Percentiles rank a stretch among this genome's conserved stretches.
phyloP scores from a whole-genome alignment of 2,329 filamentous ascomycete species.

The Gnomoniopsis sp. region DNA sequence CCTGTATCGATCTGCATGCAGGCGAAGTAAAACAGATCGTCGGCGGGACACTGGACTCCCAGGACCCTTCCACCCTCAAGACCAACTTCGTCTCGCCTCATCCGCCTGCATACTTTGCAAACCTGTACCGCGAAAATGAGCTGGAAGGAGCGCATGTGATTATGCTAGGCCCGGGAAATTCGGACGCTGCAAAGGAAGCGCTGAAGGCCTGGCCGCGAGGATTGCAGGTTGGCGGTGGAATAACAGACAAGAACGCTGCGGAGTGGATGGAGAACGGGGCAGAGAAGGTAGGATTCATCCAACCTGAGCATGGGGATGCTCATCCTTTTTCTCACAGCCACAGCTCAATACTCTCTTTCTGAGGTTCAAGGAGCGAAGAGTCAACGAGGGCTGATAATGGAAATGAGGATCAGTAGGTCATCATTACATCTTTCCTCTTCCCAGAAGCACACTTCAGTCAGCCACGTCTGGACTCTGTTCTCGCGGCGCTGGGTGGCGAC shows the following conservation, averaged over 20 bases:
- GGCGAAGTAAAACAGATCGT: slow-evolving; percentile 98
- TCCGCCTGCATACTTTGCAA: slow-evolving; percentile 76
- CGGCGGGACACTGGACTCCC: slow-evolving; percentile 79
- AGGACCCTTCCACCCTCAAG: slow-evolving; percentile 60
- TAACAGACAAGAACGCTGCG: slow-evolving; percentile 78
- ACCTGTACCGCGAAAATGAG: slow-evolving; percentile 71
- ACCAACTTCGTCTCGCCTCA: slow-evolving; percentile 91
- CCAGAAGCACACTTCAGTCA: slow-evolving; percentile 79
- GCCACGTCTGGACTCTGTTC: slow-evolving; percentile 68
- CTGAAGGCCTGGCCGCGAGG: slow-evolving; percentile 73
- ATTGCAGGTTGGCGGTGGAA: slow-evolving; percentile 91
- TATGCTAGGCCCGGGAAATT: slow-evolving; percentile 89
- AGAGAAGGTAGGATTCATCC: slow-evolving; percentile 64
- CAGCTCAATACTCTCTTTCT: no score
- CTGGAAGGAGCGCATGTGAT: slow-evolving; percentile 88
- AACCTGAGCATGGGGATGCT: neutral
- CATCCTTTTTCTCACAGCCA: neutral
- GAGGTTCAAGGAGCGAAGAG: neutral
- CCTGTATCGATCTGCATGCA: slow-evolving; percentile 97
- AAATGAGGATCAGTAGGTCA: slow-evolving; percentile 62
- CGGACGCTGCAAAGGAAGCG: slow-evolving; percentile 73
- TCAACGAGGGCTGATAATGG: neutral
- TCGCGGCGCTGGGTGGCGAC: slow-evolving; percentile 69
- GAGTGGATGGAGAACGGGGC: slow-evolving; percentile 87
- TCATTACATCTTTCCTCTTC: slow-evolving; percentile 95